Evolutionary conservation across 2,329 filamentous ascomycete species (phyloP), one percentile per base, ranked within the genome.

Genomic region (Hypoxylon sp.): DNA sequence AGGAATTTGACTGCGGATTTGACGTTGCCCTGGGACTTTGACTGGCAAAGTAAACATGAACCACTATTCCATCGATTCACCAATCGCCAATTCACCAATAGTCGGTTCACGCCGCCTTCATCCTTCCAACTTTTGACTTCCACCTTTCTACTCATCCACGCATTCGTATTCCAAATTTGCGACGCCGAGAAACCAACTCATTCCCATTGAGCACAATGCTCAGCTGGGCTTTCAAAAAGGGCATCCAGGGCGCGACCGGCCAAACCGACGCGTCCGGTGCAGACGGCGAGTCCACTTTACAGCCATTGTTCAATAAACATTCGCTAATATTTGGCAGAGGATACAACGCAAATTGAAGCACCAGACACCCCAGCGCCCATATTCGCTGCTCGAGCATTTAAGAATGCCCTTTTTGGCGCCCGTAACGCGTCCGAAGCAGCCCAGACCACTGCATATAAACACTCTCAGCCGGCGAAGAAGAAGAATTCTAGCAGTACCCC

Each of bases 281-380:
- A 51, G 73, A 59, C 64, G 76, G 77, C 77, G 73, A 61, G 62
- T 27, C 51, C n/a, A 14, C 53, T 44, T 30, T 55, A 65, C 50
- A 50, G 17, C 7, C 48, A 53, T 27, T 8, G 58, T 56, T 50
- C 13, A 5, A n/a, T 57, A 49, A 25, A 60, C 48, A 10, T 46
- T 40, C 59, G 51, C 73, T 75, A 60, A 73, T 50, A 20, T 37
- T 56, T 17, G 54, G 33, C 22, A 83, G 81, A 81, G 49, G 82
- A 84, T 53, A 83, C 81, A 74, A 83, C 84, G 0, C 84, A 85
- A 68, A 72, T 86, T 44, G 89, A 91, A 14, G 82, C 83, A 33
- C 89, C 89, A 42, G 89, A 91, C 72, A 91, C 89, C 14, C 89
- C 89, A 6, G 89, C 88, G 0, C 89, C 89, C 1, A 85, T 91